phyloP scores from a whole-genome alignment of 441 rosid species.

The Hypseocharis bilobata region DNA sequence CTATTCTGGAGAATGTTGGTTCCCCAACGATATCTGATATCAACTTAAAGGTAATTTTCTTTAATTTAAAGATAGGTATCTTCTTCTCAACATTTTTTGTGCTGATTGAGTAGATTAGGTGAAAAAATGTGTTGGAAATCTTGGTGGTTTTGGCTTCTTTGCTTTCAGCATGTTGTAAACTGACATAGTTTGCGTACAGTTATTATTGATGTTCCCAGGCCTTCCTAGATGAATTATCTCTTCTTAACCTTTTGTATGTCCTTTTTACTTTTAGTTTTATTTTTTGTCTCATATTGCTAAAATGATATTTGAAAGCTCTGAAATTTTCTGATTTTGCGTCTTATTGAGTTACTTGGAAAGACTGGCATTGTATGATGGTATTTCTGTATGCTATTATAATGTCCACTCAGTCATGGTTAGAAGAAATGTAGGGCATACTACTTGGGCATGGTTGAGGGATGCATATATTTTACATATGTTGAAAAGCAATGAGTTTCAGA shows the following conservation, averaged over 20 bases:
- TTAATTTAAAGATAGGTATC: neutral
- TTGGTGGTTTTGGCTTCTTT: too few relatives aligned
- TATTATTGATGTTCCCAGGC: too few relatives aligned
- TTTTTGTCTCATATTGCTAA: neutral
- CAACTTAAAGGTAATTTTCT: slow-evolving; percentile 53
- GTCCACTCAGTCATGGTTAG: neutral
- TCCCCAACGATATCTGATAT: slow-evolving; percentile 52
- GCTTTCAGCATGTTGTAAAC: neutral
- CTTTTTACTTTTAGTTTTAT: neutral
- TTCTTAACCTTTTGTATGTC: neutral
- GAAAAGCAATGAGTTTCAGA: neutral
- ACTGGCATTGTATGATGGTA: neutral
- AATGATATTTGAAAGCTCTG: neutral
- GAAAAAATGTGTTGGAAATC: too few relatives aligned
- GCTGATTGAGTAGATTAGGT: too few relatives aligned
- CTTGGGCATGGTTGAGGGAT: neutral
- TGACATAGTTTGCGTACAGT: neutral
- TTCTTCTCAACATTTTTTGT: too few relatives aligned
- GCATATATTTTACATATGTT: neutral
- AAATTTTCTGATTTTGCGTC: neutral
- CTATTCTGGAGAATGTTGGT: slow-evolving; percentile 44
- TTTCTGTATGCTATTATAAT: neutral
- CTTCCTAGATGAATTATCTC: neutral
- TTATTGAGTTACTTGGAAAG: neutral
- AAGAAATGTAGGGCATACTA: neutral